A percentile compares a stretch with the other conserved stretches of the same genome.
Conservation (phyloP, 257 asterid species). For the Lantana camara region DNA sequence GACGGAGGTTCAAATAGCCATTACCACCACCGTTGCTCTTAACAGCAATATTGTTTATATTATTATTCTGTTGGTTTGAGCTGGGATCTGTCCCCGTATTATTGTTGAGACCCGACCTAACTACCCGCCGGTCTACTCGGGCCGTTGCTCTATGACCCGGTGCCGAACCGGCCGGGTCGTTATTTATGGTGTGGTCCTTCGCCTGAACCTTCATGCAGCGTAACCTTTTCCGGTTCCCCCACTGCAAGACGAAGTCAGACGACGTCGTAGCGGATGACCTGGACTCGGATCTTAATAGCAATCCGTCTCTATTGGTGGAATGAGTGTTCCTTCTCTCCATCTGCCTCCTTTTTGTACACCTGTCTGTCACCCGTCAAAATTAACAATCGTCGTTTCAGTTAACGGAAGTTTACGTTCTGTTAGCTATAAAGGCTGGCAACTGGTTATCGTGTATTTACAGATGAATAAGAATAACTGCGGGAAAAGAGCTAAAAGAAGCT, state of each 20-base stretch:
- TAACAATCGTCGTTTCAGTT: too few species aligned
- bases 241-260: constrained; percentile 72
- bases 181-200: constrained; percentile 39
- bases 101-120: constrained; percentile 53
- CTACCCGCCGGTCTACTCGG: constrained; percentile 64
- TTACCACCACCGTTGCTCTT: constrained; percentile 18
- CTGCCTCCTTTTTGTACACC: constrained; percentile 31
- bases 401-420: constrained; percentile 31
- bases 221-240: constrained; percentile 82
- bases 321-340: constrained; percentile 62
- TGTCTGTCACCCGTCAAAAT: constrained; percentile 28
- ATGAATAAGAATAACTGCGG: not conserved
- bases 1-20: constrained; percentile 61
- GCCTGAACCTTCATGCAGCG: constrained; percentile 74
- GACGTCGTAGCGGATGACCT: constrained; percentile 53
- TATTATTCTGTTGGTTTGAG: constrained; percentile 25
- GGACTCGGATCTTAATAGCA: constrained; percentile 49
- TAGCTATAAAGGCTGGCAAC: constrained; percentile 6
- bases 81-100: constrained; percentile 32
- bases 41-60: not conserved
- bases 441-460: not conserved
- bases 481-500: not conserved
- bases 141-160: constrained; percentile 41
- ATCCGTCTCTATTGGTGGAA: constrained; percentile 47
- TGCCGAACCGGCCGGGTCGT: constrained; percentile 47